Base-by-base conservation (phyloP, 768 basidiomycete species). In the Mycena floridula region DNA sequence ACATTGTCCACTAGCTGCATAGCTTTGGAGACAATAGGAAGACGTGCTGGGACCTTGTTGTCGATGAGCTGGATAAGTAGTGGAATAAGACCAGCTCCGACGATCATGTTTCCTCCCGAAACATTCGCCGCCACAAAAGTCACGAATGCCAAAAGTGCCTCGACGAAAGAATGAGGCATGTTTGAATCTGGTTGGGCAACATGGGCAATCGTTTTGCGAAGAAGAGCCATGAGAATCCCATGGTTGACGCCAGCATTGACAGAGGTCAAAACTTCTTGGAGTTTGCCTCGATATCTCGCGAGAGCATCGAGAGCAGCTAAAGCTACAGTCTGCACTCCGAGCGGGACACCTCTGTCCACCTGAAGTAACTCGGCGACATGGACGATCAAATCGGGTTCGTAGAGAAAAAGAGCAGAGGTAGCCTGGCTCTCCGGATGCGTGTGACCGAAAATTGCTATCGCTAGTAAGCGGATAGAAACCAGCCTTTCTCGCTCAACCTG, bases 161-260 rank as follows among this genome's bases (percentile, higher is more conserved):
- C 96, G 25, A 87, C 73, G 51, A 89, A 88, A 1, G 83, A 73
- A 43, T 86, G 83, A 8, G 84, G 81, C 24, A 85, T 63, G 20
- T 65, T 78, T 25, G 81, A 86, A 20, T 81, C 74, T 1, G 81
- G 70, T 45, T 76, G 76, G 43, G 76, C 72, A 18, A 92, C 79
- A 48, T 91, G 85, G 15, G 72, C 60, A 15, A 90, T 83, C 20
- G 88, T 87, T 63, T 82, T 85, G 49, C 93, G 79, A 44, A 97
- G 73, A 26, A 93, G 70, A 23, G 86, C 84, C 84, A 98, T 90
- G 21, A 99, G 63, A 30, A 92, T 85, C 11, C 96, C 96, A 57
- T 98, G 96, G 55, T 92, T 96, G 44, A 97, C 91, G 36, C 91
- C 91, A 21, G 91, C 94, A 59, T 96, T 96, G 27, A 98, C 78